Conservation (phyloP, 139 green algal species). For the Micractinium conductrix region DNA sequence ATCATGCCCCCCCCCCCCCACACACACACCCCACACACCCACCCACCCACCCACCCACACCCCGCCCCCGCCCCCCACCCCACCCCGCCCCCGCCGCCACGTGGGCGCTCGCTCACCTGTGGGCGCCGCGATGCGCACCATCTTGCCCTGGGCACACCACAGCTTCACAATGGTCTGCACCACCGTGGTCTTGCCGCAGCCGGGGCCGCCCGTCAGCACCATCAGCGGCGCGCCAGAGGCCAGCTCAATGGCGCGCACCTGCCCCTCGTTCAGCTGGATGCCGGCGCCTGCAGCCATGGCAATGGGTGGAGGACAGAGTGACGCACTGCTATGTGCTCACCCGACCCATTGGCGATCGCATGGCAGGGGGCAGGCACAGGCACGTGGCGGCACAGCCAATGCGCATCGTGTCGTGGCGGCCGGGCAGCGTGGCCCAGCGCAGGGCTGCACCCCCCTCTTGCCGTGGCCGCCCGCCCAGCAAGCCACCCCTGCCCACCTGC, state of each 20-base stretch:
- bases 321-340: no score
- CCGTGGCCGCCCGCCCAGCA: not conserved
- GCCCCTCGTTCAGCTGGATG: constrained; percentile 50
- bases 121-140: constrained; percentile 66
- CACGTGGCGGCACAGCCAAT: no score
- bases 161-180: constrained; percentile 59
- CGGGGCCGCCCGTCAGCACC: constrained; percentile 77
- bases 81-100: not conserved
- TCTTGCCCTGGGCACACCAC: constrained; percentile 57
- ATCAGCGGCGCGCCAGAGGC: constrained; percentile 56
- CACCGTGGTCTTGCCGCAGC: constrained; percentile 77
- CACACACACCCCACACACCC: not conserved
- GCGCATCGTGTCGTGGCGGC: no score
- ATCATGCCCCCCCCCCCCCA: not conserved
- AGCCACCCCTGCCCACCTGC: not conserved
- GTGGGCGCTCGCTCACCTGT: constrained; percentile 49
- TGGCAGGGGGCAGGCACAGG: no score
- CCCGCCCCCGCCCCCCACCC: no score
- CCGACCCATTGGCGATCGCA: no score
- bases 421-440: no score
- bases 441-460: no score
- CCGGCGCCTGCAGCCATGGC: constrained; percentile 7
- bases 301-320: not conserved
- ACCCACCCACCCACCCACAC: not conserved
- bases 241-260: constrained; percentile 56